Evolutionary conservation across 2,329 filamentous ascomycete genomes (phyloP), one percentile per base, ranked within the genome.

Genomic region (Sclerotinia spermophila): DNA sequence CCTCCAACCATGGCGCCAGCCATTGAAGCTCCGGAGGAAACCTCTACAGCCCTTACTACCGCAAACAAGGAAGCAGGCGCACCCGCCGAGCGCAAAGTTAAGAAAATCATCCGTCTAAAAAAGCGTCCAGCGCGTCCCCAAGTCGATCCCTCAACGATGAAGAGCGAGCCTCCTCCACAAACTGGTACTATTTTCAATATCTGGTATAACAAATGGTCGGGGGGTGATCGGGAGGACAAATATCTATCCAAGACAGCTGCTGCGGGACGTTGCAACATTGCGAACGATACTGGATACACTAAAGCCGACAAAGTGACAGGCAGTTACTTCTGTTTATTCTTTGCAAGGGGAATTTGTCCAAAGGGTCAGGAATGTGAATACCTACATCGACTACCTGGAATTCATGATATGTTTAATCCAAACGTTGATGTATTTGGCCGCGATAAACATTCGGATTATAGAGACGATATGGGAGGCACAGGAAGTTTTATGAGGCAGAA

Each of bases 181-280:
- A 98, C 95, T 0, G 96, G 96, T 68, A 97, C 93, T 0, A 93
- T 94, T 71, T 99, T 96, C 86, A 99, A 99, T 82, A 96, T 97
- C 78, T 97, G 94, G 95, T 97, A 97, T 83, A 97, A 97, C 84
- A 98, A 97, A 82, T 98, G 95, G 94, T 92, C 90, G 0, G 96
- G 96, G 75, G 96, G 96, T 78, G 96, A 99, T 81, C 89, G 94
- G 72, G 95, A 98, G 79, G 94, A 96, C 83, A 93, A 94, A 76
- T 94, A 95, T 78, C 86, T 94, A 5, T 93, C 91, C 48, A 91
- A 97, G 79, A 92, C 90, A 33, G 87, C 90, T 21, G 95, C 96
- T 5, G 90, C 91, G 74, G 91, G 91, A 3, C 92, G 96, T 69
- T 98, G 96, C 84, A 96, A 94, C 79, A 84, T 99, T 72, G 90